Conservation (phyloP, 306 rosid species). For the Inga oerstediana region DNA sequence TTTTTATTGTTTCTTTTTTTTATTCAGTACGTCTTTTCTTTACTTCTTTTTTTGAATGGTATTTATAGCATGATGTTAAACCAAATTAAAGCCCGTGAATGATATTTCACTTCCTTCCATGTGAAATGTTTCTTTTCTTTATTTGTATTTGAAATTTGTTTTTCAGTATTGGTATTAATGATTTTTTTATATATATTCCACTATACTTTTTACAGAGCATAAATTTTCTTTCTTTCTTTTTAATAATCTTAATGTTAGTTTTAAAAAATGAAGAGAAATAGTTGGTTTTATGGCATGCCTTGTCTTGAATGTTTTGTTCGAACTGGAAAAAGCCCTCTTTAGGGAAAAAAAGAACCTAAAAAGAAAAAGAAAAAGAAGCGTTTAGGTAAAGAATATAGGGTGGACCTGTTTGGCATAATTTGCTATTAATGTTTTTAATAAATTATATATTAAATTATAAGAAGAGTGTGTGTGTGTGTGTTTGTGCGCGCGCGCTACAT, state of each 20-base stretch:
- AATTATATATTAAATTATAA: too few relatives aligned
- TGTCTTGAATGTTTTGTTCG: not conserved
- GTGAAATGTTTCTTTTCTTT: not conserved
- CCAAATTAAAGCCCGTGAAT: not conserved
- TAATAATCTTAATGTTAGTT: not conserved
- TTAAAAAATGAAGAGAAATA: not conserved
- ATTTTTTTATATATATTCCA: not conserved
- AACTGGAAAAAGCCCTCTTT: not conserved
- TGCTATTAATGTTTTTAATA: too few relatives aligned
- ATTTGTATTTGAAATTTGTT: not conserved
- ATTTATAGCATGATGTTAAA: not conserved
- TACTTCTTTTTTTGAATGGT: not conserved
- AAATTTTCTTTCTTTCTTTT: not conserved
- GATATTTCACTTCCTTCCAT: not conserved
- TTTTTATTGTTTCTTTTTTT: too few relatives aligned
- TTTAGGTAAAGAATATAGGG: not conserved
- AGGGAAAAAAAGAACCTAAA: not conserved
- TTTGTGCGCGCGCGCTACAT: too few relatives aligned
- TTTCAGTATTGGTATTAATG: not conserved
- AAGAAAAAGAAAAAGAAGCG: not conserved
- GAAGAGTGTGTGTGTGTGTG: too few relatives aligned
- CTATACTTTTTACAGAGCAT: not conserved
- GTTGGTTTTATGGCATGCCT: not conserved
- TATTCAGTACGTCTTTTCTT: too few relatives aligned
- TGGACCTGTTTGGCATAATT: not conserved